Evolutionary conservation across 2,329 filamentous ascomycete species (phyloP).

Genomic region (Fusarium buxicola): DNA sequence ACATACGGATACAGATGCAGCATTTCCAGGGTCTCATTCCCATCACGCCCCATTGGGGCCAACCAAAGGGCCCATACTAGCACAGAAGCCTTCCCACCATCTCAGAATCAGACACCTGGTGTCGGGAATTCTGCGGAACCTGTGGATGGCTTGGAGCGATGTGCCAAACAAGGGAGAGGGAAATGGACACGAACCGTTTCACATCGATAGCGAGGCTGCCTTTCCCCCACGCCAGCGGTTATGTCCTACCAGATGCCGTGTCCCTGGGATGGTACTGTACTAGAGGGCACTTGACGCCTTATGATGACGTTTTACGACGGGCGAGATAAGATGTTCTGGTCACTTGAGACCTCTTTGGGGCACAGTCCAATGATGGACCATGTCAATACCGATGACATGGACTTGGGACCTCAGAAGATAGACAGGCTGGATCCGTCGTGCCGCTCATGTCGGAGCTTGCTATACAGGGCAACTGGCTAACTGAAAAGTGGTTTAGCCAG

Average conservation of each 20-base stretch:
- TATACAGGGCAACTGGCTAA: constrained; percentile 4
- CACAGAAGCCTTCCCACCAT: constrained; percentile 38
- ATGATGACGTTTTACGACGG: constrained; percentile 31
- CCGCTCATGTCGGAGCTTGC: constrained; percentile 18
- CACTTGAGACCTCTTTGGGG: constrained; percentile 19
- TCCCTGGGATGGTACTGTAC: constrained; percentile 19
- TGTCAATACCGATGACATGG: constrained; percentile 47
- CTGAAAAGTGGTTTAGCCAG: constrained; percentile 16
- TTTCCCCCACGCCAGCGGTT: constrained; percentile 23
- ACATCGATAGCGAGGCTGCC: constrained; percentile 23
- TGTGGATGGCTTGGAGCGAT: constrained; percentile 21
- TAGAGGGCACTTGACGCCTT: constrained; percentile 13
- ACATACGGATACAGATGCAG: constrained; percentile 36
- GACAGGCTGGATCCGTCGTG: constrained; percentile 30
- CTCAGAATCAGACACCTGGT: constrained; percentile 30
- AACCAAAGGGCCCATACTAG: constrained; percentile 24
- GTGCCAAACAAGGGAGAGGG: constrained; percentile 11
- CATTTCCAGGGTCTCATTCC: constrained; percentile 37
- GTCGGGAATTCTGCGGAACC: constrained; percentile 32
- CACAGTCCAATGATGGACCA: constrained; percentile 33
- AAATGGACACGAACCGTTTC: constrained; percentile 29
- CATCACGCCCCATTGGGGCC: constrained; percentile 33
- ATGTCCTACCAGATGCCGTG: constrained; percentile 16
- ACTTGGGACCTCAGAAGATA: constrained; percentile 41
- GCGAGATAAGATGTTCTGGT: constrained; percentile 20